Evolutionary conservation across 192 early-diverging fungal species (phyloP), one percentile per base, ranked within the genome.

Genomic region (Coemansia sp.): DNA sequence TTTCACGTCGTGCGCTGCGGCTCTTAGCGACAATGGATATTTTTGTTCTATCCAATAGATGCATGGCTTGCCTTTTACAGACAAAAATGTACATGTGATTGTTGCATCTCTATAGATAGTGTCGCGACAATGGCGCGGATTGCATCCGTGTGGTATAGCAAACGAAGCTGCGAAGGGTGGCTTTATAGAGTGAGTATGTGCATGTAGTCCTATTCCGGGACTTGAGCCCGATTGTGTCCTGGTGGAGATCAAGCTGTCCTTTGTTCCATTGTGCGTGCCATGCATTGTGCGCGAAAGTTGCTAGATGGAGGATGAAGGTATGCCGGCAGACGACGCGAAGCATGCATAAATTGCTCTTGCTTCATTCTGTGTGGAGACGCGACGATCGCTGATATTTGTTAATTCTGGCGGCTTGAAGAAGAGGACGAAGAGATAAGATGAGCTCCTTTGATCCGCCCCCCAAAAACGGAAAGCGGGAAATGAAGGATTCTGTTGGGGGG

Each of bases 161-260:
- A 42, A 42, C 11, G 4, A 45, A 20, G 18, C 18, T 45, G 6
- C 42, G 8, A 20, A 1, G 23, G 6, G 50, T 53, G 50, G 50
- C 50, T 53, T 53, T 53, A 53, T 50, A 50, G 48, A 50, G 41
- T 43, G 41, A 16, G 48, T 13, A 50, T 50, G 48, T 12, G 25
- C 23, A 50, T 53, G 50, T 28, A 53, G 50, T 53, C 50, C 50
- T 53, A 53, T 53, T 53, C 50, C 50, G 50, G 28, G 25, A 53
- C 26, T 12, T 28, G 12, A 4, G 50, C 12, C 31, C 50, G 50
- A 53, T 53, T 53, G 50, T 53, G 23, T 53, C 6, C 26, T 26
- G 21, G 23, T 9, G 23, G 47, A 26, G 47, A 26, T 23, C 26
- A 31, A 26, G 50, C 14, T 16, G 25, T n/a, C n/a, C n/a, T 43